Evolutionary conservation across 2,329 filamentous ascomycete species (phyloP).

Genomic region (Cercospora sesami): DNA sequence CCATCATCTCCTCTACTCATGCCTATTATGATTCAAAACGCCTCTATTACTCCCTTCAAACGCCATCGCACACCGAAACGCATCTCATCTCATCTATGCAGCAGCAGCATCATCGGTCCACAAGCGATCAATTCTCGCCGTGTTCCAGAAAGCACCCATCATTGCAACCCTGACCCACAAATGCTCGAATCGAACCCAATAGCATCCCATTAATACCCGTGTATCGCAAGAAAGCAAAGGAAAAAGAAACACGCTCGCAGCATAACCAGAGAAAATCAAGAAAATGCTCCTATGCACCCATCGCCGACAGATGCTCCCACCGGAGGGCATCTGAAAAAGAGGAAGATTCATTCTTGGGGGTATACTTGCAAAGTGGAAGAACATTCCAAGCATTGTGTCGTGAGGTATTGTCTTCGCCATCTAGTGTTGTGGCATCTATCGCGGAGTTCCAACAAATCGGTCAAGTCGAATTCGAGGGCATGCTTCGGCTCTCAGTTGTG

Average conservation of each 20-base stretch:
- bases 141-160: neutral
- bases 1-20: neutral
- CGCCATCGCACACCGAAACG: neutral
- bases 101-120: neutral
- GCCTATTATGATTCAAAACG: slow-evolving; percentile 4
- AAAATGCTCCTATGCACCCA: neutral
- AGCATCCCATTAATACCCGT: neutral
- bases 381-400: neutral
- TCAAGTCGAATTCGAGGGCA: neutral
- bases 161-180: neutral
- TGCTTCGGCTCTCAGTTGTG: neutral
- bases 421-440: neutral
- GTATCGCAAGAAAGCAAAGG: neutral
- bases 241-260: neutral
- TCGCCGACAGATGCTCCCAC: neutral
- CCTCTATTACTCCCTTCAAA: neutral
- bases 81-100: slow-evolving; percentile 12
- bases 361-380: slow-evolving; percentile 2
- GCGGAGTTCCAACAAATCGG: neutral
- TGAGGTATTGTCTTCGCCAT: neutral
- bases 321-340: neutral
- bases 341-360: neutral
- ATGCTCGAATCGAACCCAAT: neutral
- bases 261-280: neutral
- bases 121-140: slow-evolving; percentile 1